Percentiles rank a stretch among this genome's conserved stretches.
Conservation (phyloP, 768 basidiomycete genomes). For the Candolleomyces eurysporus region DNA sequence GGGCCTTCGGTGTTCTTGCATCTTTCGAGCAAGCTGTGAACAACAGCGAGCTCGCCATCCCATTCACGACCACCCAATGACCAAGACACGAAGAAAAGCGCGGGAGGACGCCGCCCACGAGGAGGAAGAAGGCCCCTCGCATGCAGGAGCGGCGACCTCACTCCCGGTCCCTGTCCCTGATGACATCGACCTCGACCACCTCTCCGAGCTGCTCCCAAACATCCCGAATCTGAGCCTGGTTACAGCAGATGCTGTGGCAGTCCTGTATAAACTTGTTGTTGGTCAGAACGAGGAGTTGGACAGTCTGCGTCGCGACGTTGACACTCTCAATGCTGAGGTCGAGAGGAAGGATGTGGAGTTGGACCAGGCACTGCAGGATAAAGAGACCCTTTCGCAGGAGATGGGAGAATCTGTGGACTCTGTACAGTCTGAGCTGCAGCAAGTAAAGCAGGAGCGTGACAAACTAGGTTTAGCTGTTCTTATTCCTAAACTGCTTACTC, state of each 20-base stretch:
- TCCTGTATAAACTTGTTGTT: conserved; percentile 61
- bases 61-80: conserved; percentile 24
- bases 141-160: conserved; percentile 24
- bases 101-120: conserved; percentile 45
- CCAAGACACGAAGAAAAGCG: conserved; percentile 61
- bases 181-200: conserved; percentile 63
- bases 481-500: not conserved
- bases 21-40: conserved; percentile 32
- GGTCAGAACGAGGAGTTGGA: conserved; percentile 58
- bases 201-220: conserved; percentile 62
- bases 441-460: conserved; percentile 61
- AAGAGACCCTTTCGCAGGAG: conserved; percentile 59
- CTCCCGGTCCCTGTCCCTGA: conserved; percentile 49
- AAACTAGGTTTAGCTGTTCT: conserved; percentile 51
- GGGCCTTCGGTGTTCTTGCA: conserved; percentile 5
- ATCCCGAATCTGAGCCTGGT: conserved; percentile 16
- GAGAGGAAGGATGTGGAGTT: conserved; percentile 79
- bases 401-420: conserved; percentile 51
- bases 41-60: conserved; percentile 28
- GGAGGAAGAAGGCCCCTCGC: conserved; percentile 20
- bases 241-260: conserved; percentile 54
- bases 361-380: conserved; percentile 81
- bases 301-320: conserved; percentile 57
- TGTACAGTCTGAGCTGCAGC: conserved; percentile 53
- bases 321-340: conserved; percentile 64